These are phyloP conservation scores for Sporothrix brunneoviolacea DNA, from an alignment of 2,329 filamentous ascomycete genomes.

Conservation along the genomic window DNA sequence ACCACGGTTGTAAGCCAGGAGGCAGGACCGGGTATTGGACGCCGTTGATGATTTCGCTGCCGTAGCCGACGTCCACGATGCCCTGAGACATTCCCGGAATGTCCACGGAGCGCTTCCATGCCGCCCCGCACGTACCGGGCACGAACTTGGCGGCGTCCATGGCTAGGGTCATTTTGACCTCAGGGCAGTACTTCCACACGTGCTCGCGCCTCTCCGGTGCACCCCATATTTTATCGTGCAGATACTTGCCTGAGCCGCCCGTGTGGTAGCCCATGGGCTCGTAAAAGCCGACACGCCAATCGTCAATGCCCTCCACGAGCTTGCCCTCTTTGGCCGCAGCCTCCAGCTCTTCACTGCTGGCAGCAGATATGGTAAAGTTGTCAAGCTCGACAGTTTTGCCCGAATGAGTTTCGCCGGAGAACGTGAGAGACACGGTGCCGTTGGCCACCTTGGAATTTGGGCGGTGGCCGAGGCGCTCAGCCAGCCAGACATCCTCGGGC, in stretches of 20 bases:
- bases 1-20: conserved; percentile 30
- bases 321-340: conserved; percentile 27
- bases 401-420: conserved; percentile 43
- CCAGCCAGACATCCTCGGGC: conserved; percentile 52
- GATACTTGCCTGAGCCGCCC: conserved; percentile 39
- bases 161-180: conserved; percentile 50
- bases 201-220: conserved; percentile 39
- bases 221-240: conserved; percentile 44
- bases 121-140: conserved; percentile 38
- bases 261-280: conserved; percentile 55
- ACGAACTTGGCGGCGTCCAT: conserved; percentile 49
- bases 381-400: conserved; percentile 26
- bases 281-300: conserved; percentile 46
- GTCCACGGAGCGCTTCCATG: conserved; percentile 38
- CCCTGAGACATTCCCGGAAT: conserved; percentile 16
- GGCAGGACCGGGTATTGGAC: conserved; percentile 35
- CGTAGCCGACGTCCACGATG: conserved; percentile 27
- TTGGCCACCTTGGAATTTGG: conserved; percentile 45
- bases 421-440: conserved; percentile 40
- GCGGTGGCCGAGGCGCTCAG: conserved; percentile 43
- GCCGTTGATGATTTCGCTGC: conserved; percentile 35
- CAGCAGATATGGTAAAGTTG: conserved; percentile 18
- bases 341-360: conserved; percentile 20
- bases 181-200: conserved; percentile 52
- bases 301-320: conserved; percentile 38